A percentile compares a stretch with the other conserved stretches of the same genome.
These are phyloP conservation scores for Calendula officinalis DNA, from an alignment of 129 eudicot genomes.

Conservation along the genomic window DNA sequence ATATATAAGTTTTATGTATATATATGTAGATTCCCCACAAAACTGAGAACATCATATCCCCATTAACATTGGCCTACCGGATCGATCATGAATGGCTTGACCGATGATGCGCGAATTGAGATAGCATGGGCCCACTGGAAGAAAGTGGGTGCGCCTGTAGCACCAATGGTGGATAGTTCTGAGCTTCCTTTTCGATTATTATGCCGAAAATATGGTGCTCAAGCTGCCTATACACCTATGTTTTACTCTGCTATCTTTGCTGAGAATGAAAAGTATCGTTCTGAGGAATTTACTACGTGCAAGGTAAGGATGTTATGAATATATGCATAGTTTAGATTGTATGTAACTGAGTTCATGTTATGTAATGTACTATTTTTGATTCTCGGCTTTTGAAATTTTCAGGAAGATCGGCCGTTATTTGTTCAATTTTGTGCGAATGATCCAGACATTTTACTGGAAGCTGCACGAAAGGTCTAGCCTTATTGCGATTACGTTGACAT, in stretches of 20 bases:
- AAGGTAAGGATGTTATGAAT: neutral
- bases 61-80: neutral
- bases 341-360: neutral
- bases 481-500: constrained; percentile 16
- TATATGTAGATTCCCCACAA: neutral
- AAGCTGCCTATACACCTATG: constrained; percentile 16
- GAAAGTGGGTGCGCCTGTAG: constrained; percentile 10
- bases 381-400: neutral
- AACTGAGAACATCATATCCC: neutral
- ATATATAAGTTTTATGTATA: neutral
- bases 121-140: constrained; percentile 5
- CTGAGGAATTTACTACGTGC: constrained; percentile 9
- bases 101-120: constrained; percentile 5
- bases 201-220: constrained; percentile 3
- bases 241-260: neutral
- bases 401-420: constrained; percentile 14
- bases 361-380: neutral
- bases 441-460: constrained; percentile 10
- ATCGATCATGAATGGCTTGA: neutral
- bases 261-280: constrained; percentile 9
- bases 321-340: neutral
- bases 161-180: constrained; percentile 11
- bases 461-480: neutral
- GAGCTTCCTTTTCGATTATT: constrained; percentile 12
- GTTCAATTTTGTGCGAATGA: constrained; percentile 14